Conservation (phyloP, 2,329 filamentous ascomycete species). For the Nemania sp. region DNA sequence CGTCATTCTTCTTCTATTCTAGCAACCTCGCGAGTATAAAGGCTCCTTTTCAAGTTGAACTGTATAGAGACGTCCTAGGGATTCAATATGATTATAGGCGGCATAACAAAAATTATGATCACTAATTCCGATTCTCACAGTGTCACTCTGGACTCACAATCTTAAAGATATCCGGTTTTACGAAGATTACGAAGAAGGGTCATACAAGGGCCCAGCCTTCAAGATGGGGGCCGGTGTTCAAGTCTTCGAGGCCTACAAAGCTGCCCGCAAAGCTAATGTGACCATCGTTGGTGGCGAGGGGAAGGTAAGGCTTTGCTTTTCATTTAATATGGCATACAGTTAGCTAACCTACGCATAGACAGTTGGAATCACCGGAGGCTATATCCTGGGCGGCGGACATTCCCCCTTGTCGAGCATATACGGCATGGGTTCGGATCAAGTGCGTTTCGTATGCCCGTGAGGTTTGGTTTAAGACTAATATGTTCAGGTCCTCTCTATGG, state of each 20-base stretch:
- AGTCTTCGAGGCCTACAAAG: conserved; percentile 46
- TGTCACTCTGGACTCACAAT: conserved; percentile 49
- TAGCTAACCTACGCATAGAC: conserved; percentile 46
- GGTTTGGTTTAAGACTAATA: conserved; percentile 14
- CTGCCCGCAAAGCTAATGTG: conserved; percentile 43
- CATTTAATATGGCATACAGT: not conserved
- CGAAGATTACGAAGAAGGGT: conserved; percentile 44
- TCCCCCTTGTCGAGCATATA: conserved; percentile 63
- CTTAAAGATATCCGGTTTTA: conserved; percentile 48
- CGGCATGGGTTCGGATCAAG: conserved; percentile 64
- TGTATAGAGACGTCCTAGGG: not conserved
- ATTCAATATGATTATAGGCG: not conserved
- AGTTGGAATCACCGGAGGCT: conserved; percentile 64
- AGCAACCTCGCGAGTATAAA: not conserved
- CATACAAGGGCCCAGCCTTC: conserved; percentile 47
- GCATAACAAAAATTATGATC: not conserved
- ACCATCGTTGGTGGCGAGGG: conserved; percentile 46
- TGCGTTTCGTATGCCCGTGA: conserved; percentile 20
- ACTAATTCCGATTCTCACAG: not conserved
- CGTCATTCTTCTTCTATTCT: not conserved
- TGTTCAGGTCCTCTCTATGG: conserved; percentile 57
- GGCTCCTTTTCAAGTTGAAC: not conserved
- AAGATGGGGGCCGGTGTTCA: conserved; percentile 49
- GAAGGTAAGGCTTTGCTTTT: conserved; percentile 36
- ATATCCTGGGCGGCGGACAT: conserved; percentile 65